phyloP scores from a whole-genome alignment of 2,329 filamentous ascomycete genomes.

The Tolypocladium ophioglossoides region DNA sequence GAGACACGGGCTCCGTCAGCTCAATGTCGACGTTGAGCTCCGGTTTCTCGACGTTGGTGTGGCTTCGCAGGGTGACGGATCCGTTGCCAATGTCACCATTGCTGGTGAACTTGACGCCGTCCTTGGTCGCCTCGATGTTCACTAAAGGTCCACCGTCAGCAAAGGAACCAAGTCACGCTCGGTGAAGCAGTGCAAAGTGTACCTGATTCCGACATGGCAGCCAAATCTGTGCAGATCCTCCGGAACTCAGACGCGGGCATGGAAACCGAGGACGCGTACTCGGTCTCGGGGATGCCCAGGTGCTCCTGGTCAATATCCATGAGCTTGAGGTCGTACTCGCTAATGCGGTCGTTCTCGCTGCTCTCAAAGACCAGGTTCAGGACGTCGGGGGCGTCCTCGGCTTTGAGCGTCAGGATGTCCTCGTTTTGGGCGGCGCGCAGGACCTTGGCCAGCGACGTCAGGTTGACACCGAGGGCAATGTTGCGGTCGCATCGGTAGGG shows the following conservation, averaged over 20 bases:
- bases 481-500: constrained; percentile 98
- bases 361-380: constrained; percentile 96
- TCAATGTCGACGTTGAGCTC: constrained; percentile 79
- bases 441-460: constrained; percentile 93
- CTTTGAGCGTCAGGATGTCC: constrained; percentile 92
- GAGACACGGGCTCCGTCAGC: constrained; percentile 80
- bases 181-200: constrained; percentile 21
- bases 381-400: constrained; percentile 90
- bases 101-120: constrained; percentile 92
- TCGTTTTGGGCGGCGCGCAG: constrained; percentile 89
- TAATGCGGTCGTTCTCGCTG: constrained; percentile 75
- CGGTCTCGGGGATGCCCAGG: constrained; percentile 96
- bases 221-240: constrained; percentile 87
- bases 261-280: constrained; percentile 82
- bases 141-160: constrained; percentile 40
- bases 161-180: background rate
- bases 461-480: constrained; percentile 94
- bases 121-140: constrained; percentile 90
- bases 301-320: constrained; percentile 99
- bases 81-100: constrained; percentile 93
- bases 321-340: constrained; percentile 99
- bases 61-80: constrained; percentile 80
- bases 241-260: constrained; percentile 89
- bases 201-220: constrained; percentile 93
- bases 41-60: constrained; percentile 83